Base-by-base conservation (phyloP, 164 flowering plant genomes). In the Vitis riparia region DNA sequence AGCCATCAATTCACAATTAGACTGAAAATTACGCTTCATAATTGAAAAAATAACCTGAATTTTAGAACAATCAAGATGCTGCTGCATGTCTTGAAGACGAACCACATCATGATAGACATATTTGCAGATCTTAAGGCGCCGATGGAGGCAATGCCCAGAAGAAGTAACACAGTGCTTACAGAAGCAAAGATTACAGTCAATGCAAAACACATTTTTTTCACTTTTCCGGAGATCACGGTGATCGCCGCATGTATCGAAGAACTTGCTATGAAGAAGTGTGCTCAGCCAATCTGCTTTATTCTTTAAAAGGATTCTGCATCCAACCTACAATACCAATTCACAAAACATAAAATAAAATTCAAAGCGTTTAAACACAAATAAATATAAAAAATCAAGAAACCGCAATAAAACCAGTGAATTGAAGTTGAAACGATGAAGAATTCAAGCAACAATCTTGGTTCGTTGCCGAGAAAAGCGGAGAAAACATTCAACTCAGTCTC, bases 21-120 rank as follows among this genome's bases (percentile, higher is more conserved):
- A 37, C 44, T 3, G 44, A 37, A 37, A 5, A 37, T 37, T 37
- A 37, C 7, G 44, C 5, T 37, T 37, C 44, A 37, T 37, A 37
- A 37, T 37, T 37, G 44, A 37, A 0, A 37, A 37, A 37, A 37
- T 37, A 37, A 90, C 94, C 88, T 88, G 93, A 74, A 90, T 84
- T 71, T 73, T 68, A 7, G 89, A 87, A 48, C 94, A 91, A 62
- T 90, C 93, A 2, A 88, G 74, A 57, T 78, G 72, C 66, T 82
- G 80, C 67, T 90, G 89, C 30, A 91, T 76, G 17, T 87, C 93
- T 52, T 78, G 87, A 37, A 88, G 80, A 15, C 88, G 87, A 59
- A 91, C 81, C 7, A 90, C 94, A 59, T 91, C 87, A 5, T 82
- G 84, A 61, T 91, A 90, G 8, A 91, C 89, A 71, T 91, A 91